phyloP scores from a whole-genome alignment of 805 yeast species.

The Nakazawaea ernobii region DNA sequence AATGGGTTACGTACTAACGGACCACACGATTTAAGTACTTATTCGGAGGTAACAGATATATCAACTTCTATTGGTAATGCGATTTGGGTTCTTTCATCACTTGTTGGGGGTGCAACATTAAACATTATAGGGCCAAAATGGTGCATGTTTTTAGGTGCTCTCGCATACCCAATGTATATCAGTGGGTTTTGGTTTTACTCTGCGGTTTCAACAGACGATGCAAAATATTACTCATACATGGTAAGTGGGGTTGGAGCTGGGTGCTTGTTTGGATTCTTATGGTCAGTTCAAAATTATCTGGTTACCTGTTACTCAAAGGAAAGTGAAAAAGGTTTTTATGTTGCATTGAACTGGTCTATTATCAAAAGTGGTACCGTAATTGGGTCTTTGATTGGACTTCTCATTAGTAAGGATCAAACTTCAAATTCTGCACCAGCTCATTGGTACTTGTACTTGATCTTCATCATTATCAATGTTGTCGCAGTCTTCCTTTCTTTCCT shows the following conservation, averaged over 20 bases:
- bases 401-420: slow-evolving; percentile 6
- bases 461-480: slow-evolving; percentile 11
- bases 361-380: slow-evolving; percentile 14
- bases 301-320: slow-evolving; percentile 15
- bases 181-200: slow-evolving; percentile 16
- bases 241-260: slow-evolving; percentile 14
- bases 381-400: slow-evolving; percentile 14
- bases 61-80: slow-evolving; percentile 10
- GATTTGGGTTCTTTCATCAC: slow-evolving; percentile 9
- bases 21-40: neutral
- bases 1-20: slow-evolving; percentile 11
- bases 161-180: slow-evolving; percentile 16
- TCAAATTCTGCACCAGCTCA: slow-evolving; percentile 11
- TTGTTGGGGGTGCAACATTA: slow-evolving; percentile 6
- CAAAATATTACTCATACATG: slow-evolving; percentile 10
- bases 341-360: slow-evolving; percentile 15
- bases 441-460: slow-evolving; percentile 14
- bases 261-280: slow-evolving; percentile 13
- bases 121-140: slow-evolving; percentile 9
- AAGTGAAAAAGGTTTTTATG: slow-evolving; percentile 14
- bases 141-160: slow-evolving; percentile 12
- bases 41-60: slow-evolving; percentile 1
- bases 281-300: slow-evolving; percentile 15
- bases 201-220: slow-evolving; percentile 11
- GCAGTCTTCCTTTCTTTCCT: slow-evolving; percentile 11